These are phyloP conservation scores for Zymoseptoria crescenta DNA, from an alignment of 2,329 filamentous ascomycete genomes.

Conservation along the genomic window DNA sequence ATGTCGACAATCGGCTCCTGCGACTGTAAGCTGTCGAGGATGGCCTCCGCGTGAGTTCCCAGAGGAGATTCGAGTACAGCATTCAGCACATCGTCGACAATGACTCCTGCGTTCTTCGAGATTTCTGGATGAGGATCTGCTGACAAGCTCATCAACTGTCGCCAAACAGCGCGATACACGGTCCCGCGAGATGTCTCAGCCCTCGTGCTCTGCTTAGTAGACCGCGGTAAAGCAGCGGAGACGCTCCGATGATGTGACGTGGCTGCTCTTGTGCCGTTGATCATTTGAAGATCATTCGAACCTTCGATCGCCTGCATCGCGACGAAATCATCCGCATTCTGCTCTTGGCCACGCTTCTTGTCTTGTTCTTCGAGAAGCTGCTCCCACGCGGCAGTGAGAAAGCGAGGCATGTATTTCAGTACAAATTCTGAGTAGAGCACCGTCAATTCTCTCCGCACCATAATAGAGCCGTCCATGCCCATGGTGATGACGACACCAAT, in stretches of 20 bases:
- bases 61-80: slow-evolving; percentile 70
- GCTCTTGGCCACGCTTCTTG: slow-evolving; percentile 20
- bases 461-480: slow-evolving; percentile 85
- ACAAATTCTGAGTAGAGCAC: slow-evolving; percentile 93
- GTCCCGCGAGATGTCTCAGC: slow-evolving; percentile 64
- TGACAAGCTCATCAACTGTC: slow-evolving; percentile 80
- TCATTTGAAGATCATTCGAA: slow-evolving; percentile 1
- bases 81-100: slow-evolving; percentile 79
- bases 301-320: slow-evolving; percentile 10
- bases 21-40: slow-evolving; percentile 51
- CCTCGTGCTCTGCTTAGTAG: slow-evolving; percentile 40
- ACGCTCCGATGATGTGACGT: slow-evolving; percentile 15
- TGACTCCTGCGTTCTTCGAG: slow-evolving; percentile 71
- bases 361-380: slow-evolving; percentile 68
- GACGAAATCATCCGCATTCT: slow-evolving; percentile 15
- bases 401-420: slow-evolving; percentile 82
- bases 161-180: slow-evolving; percentile 90
- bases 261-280: slow-evolving; percentile 10
- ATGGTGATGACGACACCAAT: slow-evolving; percentile 84
- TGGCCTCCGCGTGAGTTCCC: slow-evolving; percentile 57
- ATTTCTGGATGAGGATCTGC: slow-evolving; percentile 94
- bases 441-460: slow-evolving; percentile 87
- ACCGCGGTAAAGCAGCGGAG: slow-evolving; percentile 8
- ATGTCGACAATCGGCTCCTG: slow-evolving; percentile 42
- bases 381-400: slow-evolving; percentile 85